phyloP scores from a whole-genome alignment of 352 stramenopile genomes.

The Phytopythium kandeliae region DNA sequence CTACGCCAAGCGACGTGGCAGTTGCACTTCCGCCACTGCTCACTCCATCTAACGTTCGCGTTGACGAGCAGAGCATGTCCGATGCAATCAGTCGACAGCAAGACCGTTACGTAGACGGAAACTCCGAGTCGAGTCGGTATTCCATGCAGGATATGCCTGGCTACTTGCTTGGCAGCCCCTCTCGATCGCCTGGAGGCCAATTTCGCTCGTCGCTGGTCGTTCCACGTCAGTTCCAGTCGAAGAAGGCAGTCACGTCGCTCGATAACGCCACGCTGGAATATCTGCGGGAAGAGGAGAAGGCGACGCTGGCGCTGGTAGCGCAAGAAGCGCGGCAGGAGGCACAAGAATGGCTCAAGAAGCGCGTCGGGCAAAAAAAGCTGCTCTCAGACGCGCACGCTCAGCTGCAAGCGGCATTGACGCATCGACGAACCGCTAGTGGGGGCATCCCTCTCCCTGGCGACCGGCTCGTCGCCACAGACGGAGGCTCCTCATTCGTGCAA shows the following conservation, averaged over 20 bases:
- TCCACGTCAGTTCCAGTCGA: neutral
- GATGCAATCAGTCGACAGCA: neutral
- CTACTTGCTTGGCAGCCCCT: constrained; percentile 5
- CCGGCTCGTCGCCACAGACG: constrained; percentile 6
- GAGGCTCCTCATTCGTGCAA: neutral
- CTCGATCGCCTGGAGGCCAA: neutral
- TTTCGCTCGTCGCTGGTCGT: neutral
- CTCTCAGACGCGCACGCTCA: constrained; percentile 58
- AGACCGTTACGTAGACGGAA: neutral
- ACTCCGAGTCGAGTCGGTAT: neutral
- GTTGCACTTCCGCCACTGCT: neutral
- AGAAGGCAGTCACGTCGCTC: constrained; percentile 13
- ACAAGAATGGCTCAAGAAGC: constrained; percentile 66
- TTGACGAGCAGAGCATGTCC: neutral
- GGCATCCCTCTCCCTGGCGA: constrained; percentile 23
- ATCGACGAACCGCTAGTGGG: constrained; percentile 39
- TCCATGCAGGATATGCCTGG: constrained; percentile 1
- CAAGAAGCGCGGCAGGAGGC: constrained; percentile 60
- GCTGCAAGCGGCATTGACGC: constrained; percentile 37
- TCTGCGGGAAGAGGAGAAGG: constrained; percentile 50
- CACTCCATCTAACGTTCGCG: neutral
- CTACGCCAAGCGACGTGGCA: neutral
- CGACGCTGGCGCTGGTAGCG: constrained; percentile 61
- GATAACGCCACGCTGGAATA: constrained; percentile 28
- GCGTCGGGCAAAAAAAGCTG: constrained; percentile 72